Base-by-base conservation (phyloP, 345 rosid species). In the Moringa oleifera region DNA sequence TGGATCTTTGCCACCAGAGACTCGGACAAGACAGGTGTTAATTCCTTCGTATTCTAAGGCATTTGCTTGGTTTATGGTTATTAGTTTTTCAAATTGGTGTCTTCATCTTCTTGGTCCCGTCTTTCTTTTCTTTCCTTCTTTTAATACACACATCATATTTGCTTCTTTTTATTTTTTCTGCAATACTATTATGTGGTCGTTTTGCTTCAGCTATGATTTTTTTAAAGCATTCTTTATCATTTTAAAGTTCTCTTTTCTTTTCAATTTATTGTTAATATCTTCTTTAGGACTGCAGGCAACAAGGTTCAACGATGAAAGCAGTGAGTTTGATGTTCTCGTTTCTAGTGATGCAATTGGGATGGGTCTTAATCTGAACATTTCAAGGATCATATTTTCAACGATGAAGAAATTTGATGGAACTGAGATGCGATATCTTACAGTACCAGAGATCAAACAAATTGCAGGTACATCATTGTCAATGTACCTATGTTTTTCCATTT, bases 271-370 rank as follows among this genome's bases (percentile, higher is more conserved):
- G 61, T 55, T 59, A 64, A 69, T 64, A 61, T 64, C 25, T 57
- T 66, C 61, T 61, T 70, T 78, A 75, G 78, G 47, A 73, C 70
- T 83, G 78, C 93, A 92, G 96, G 96, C 98, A 23, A 81, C 85
- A 10, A 83, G 76, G 93, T 89, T 92, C 68, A 92, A 92, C 65
- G 98, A 92, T 53, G 81, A 68, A 65, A 80, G 80, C 72, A 89
- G 83, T 59, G 88, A 85, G 75, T 84, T 85, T 73, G 98, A 92
- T 76, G 95, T 92, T 70, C 95, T 92, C 79, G 98, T 92, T 72
- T 93, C 98, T 37, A 89, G 97, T 77, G 98, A 92, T 78, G 98
- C 98, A 61, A 89, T 92, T 58, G 98, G 97, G 69, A 92, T 92
- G 98, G 95, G 98, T 52, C 93, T 92, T 63, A 92, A 92, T 71